Conservation (phyloP, 768 basidiomycete genomes). For the Leccinum broughii region DNA sequence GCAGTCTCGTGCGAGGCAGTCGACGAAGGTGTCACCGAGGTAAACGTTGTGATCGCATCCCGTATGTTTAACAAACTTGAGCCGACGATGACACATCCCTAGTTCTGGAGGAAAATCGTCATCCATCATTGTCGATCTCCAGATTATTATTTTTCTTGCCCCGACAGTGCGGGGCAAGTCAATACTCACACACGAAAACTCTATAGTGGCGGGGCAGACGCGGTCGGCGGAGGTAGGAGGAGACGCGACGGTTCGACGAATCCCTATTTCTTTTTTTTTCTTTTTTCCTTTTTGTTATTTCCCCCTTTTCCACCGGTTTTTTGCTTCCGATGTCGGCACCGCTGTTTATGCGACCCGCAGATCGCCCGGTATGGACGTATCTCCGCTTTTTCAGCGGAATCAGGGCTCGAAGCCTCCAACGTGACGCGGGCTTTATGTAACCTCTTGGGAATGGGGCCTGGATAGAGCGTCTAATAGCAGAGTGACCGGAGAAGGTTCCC, state of each 20-base stretch:
- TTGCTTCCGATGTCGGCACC: conserved; percentile 15
- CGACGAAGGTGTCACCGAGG: conserved; percentile 43
- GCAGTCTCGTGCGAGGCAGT: conserved; percentile 53
- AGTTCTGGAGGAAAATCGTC: background rate
- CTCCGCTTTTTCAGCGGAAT: background rate
- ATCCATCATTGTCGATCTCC: background rate
- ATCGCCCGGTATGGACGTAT: background rate
- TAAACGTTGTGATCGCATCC: conserved; percentile 59
- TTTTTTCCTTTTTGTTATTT: background rate
- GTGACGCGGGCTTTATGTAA: background rate
- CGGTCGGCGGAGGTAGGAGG: conserved; percentile 5
- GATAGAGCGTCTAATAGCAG: background rate
- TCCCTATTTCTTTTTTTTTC: background rate
- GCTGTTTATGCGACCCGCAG: conserved; percentile 16
- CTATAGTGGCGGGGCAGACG: background rate
- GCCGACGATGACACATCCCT: conserved; percentile 65
- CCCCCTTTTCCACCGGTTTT: conserved; percentile 1
- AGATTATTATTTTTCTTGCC: background rate
- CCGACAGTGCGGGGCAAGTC: background rate
- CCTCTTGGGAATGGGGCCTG: background rate
- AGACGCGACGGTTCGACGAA: background rate
- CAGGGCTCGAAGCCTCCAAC: background rate
- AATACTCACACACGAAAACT: background rate
- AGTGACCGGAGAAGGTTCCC: background rate
- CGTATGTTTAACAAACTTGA: conserved; percentile 50